These are phyloP conservation scores for Kondoa subrosea DNA, from an alignment of 768 basidiomycete genomes.

Conservation along the genomic window DNA sequence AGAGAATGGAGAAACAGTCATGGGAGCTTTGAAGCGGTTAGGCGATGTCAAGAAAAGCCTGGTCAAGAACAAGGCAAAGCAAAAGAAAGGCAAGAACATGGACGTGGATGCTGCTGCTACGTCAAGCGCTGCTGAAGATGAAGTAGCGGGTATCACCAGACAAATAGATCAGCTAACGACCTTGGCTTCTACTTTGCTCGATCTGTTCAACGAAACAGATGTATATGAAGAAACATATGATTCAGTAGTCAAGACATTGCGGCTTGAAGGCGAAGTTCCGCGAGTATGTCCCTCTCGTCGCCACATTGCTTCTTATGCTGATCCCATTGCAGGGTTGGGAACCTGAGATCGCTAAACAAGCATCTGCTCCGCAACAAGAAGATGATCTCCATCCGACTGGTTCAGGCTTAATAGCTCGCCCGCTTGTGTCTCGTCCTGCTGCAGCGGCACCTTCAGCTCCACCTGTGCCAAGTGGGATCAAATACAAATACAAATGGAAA, in stretches of 20 bases:
- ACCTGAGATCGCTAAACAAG: constrained; percentile 48
- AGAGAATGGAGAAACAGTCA: constrained; percentile 68
- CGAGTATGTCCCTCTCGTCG: constrained; percentile 22
- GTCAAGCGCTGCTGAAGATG: constrained; percentile 11
- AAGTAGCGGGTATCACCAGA: constrained; percentile 9
- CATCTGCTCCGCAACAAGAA: constrained; percentile 40
- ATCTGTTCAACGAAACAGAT: constrained; percentile 57
- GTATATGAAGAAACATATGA: constrained; percentile 75
- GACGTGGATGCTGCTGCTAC: constrained; percentile 14
- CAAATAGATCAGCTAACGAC: constrained; percentile 57
- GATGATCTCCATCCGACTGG: not conserved
- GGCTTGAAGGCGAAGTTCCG: constrained; percentile 53
- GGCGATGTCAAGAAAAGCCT: constrained; percentile 50
- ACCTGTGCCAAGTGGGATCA: not conserved
- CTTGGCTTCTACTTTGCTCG: constrained; percentile 73
- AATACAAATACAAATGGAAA: constrained; percentile 63
- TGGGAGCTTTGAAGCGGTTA: constrained; percentile 72
- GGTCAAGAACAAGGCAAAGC: constrained; percentile 29
- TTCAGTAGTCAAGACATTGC: constrained; percentile 58
- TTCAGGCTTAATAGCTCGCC: not conserved
- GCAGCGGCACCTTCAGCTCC: not conserved
- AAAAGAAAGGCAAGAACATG: constrained; percentile 8
- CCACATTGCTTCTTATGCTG: not conserved
- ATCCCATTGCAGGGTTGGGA: not conserved
- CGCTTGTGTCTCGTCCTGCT: constrained; percentile 12